phyloP scores from a whole-genome alignment of 1,284 basidiomycete genomes.

The Amylostereum areolatum region DNA sequence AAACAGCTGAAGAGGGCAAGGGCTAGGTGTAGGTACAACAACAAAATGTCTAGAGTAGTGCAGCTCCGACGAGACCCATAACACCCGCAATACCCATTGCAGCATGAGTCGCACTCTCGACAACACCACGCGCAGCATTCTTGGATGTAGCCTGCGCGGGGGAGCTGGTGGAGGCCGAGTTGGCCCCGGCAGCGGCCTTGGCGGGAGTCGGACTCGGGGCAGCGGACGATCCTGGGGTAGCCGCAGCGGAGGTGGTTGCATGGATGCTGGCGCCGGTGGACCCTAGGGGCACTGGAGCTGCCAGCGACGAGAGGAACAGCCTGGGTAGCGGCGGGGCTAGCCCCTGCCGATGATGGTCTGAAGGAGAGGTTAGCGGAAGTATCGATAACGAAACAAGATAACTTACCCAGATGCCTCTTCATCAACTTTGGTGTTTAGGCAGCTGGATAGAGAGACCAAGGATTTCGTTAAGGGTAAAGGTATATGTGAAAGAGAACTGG shows the following conservation, averaged over 20 bases:
- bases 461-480: not conserved
- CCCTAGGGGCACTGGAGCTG: not conserved
- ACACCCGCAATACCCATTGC: constrained; percentile 36
- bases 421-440: constrained; percentile 17
- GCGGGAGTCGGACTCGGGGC: not conserved
- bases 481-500: not conserved
- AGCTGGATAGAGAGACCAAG: constrained; percentile 13
- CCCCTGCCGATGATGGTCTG: no score
- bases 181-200: constrained; percentile 4
- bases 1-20: no score
- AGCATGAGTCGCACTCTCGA: constrained; percentile 14
- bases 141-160: constrained; percentile 10
- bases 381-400: no score
- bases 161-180: constrained; percentile 14
- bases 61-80: constrained; percentile 43
- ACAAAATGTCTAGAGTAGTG: constrained; percentile 27
- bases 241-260: constrained; percentile 3
- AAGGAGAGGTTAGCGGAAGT: no score
- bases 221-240: not conserved
- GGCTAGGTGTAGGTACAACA: no score
- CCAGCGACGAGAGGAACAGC: no score
- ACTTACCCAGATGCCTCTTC: constrained; percentile 4
- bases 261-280: constrained; percentile 13
- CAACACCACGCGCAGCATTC: constrained; percentile 13
- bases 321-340: no score